Conservation (phyloP, 495 filamentous ascomycete species). For the Glutinoglossum americanum region DNA sequence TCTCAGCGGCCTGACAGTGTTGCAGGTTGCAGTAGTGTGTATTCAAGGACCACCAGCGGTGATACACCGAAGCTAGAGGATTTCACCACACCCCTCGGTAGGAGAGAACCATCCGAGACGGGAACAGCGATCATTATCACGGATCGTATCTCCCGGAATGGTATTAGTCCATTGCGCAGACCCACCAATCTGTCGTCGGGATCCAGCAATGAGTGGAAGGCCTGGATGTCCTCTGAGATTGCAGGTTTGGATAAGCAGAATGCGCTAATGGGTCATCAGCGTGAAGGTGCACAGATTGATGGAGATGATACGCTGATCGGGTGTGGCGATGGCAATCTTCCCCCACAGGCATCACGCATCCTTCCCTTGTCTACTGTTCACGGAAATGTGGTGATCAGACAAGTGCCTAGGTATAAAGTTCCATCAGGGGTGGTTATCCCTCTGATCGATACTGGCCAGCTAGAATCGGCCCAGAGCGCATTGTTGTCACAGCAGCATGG, state of each 20-base stretch:
- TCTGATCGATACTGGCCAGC: neutral
- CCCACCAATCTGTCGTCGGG: slow-evolving; percentile 2
- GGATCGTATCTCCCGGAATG: slow-evolving; percentile 12
- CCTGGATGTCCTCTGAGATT: slow-evolving; percentile 28
- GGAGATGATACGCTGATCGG: slow-evolving; percentile 22
- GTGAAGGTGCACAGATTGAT: slow-evolving; percentile 37
- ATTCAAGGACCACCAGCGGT: slow-evolving; percentile 32
- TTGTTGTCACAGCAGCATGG: too few relatives aligned
- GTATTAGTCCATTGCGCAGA: slow-evolving; percentile 1
- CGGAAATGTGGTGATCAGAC: neutral
- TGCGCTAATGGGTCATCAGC: slow-evolving; percentile 27
- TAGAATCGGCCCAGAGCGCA: neutral
- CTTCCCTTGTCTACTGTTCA: neutral
- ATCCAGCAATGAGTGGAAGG: slow-evolving; percentile 29
- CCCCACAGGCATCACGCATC: neutral
- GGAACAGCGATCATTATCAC: slow-evolving; percentile 24
- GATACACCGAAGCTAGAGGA: slow-evolving; percentile 15
- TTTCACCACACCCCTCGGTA: neutral
- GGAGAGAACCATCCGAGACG: neutral
- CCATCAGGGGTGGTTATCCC: neutral
- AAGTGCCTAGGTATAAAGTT: neutral
- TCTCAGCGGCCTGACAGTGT: neutral
- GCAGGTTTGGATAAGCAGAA: slow-evolving; percentile 18
- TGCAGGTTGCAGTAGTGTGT: slow-evolving; percentile 27
- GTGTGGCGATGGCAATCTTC: neutral